Evolutionary conservation across 208 protist species (phyloP), one percentile per base, ranked within the genome.

Genomic region (Porcisia hertigi): DNA sequence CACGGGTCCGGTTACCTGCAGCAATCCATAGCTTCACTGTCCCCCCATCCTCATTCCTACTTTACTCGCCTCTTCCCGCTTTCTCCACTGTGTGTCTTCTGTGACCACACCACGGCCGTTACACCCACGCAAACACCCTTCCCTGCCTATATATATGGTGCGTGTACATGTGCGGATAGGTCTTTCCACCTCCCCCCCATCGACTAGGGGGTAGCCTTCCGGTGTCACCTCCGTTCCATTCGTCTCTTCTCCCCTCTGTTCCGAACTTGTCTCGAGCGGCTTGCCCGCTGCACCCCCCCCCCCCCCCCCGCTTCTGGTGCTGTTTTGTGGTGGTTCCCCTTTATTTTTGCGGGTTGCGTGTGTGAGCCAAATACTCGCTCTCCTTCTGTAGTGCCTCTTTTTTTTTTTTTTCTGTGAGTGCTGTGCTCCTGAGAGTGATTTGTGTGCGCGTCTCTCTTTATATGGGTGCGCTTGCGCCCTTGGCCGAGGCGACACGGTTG

Each of bases 21-120:
- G 45, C 45, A 9, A 12, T 3, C 7, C 55, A 34, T 60, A 60
- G 23, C 5, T 30, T 20, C 55, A 3, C 55, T 30, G 23, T 11
- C 55, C 9, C 55, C 55, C 9, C 55, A 30, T 30, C 18, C 25
- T 11, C 25, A 7, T 60, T 30, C 25, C 55, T 30, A 11, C 12
- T 30, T 60, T 30, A 20, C 55, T 60, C 25, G 47, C 54, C 49
- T 52, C n/a, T 63, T 45, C 69, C 36, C 23, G n/a, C 47, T 64
- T 53, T 58, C 9, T 52, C 39, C 71, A 53, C 45, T 63, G n/a
- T 81, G 47, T 73, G 12, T 16, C 18, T 66, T 34, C 16, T 66
- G 5, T 18, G 8, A 66, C 20, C 39, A 23, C 39, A 66, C 62
- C 20, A n/a, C 18, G 23, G 62, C 6, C 20, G n/a, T 30, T 23